Conservation (phyloP, 208 protist genomes). For the Porcisia hertigi region DNA sequence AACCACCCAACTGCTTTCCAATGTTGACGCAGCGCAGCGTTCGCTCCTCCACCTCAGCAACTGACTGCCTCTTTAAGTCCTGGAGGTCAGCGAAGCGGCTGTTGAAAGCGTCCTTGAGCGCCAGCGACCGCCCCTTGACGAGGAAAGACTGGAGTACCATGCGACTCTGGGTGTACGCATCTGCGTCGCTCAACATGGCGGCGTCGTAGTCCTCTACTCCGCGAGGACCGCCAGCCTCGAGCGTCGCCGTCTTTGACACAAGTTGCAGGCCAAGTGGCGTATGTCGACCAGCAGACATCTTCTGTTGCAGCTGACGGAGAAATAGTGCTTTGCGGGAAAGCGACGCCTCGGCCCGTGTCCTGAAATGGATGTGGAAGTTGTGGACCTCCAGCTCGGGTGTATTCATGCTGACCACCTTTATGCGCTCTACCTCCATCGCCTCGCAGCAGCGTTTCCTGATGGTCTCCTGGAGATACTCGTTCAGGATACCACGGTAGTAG, state of each 20-base stretch:
- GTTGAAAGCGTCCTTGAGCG: constrained; percentile 76
- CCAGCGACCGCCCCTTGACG: constrained; percentile 48
- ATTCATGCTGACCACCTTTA: constrained; percentile 64
- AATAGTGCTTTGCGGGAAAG: constrained; percentile 82
- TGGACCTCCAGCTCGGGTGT: constrained; percentile 50
- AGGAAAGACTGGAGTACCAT: constrained; percentile 70
- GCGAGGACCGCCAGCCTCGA: background rate
- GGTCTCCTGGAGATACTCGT: constrained; percentile 76
- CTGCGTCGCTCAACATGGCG: constrained; percentile 49
- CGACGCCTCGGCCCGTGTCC: constrained; percentile 21
- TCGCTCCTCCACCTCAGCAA: constrained; percentile 71
- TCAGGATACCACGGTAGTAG: constrained; percentile 70
- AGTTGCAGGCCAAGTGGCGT: constrained; percentile 10
- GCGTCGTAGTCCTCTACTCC: constrained; percentile 9
- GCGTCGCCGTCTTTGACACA: background rate
- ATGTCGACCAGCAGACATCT: constrained; percentile 13
- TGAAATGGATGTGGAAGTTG: constrained; percentile 83
- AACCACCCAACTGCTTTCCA: constrained; percentile 69
- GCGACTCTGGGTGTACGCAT: constrained; percentile 70
- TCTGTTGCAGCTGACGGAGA: constrained; percentile 62
- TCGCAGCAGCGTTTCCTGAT: constrained; percentile 78
- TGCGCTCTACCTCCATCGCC: constrained; percentile 74
- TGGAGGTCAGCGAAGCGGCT: constrained; percentile 46
- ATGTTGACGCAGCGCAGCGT: constrained; percentile 79
- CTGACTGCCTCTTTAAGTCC: constrained; percentile 57